Percentiles rank a stretch among this genome's conserved stretches.
Conservation (phyloP, 2,329 filamentous ascomycete genomes). For the Xenoacremonium recifei region DNA sequence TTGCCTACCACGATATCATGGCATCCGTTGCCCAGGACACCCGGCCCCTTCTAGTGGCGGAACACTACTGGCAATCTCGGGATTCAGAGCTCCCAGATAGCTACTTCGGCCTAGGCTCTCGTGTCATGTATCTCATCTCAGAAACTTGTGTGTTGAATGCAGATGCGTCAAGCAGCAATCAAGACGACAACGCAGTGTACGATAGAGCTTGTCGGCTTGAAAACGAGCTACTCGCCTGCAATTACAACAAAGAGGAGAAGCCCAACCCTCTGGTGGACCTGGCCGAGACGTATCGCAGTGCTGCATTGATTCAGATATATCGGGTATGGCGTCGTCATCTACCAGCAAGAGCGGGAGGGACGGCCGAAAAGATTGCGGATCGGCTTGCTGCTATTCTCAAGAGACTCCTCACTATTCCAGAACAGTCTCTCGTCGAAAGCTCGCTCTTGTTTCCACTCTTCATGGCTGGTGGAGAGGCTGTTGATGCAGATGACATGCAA, state of each 20-base stretch:
- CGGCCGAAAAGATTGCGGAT: neutral
- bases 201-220: neutral
- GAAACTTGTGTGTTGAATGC: conserved; percentile 8
- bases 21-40: conserved; percentile 11
- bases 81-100: conserved; percentile 6
- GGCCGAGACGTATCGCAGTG: neutral
- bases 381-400: too few relatives aligned
- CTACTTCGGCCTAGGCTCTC: conserved; percentile 11
- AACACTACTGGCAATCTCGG: conserved; percentile 10
- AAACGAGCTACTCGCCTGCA: neutral
- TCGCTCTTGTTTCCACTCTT: neutral
- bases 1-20: conserved; percentile 11
- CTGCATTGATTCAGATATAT: neutral
- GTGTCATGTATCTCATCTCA: conserved; percentile 5
- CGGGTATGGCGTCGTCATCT: neutral
- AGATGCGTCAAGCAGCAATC: neutral
- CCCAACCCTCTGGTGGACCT: neutral
- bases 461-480: neutral
- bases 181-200: neutral
- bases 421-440: neutral
- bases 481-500: neutral
- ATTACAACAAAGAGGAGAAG: too few relatives aligned
- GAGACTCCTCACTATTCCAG: neutral
- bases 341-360: neutral
- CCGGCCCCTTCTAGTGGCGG: conserved; percentile 4